Percentiles rank a stretch among this genome's conserved stretches.
Evolutionary conservation across 352 stramenopile species (phyloP).

Genomic region (Phytophthora aleatoria): DNA sequence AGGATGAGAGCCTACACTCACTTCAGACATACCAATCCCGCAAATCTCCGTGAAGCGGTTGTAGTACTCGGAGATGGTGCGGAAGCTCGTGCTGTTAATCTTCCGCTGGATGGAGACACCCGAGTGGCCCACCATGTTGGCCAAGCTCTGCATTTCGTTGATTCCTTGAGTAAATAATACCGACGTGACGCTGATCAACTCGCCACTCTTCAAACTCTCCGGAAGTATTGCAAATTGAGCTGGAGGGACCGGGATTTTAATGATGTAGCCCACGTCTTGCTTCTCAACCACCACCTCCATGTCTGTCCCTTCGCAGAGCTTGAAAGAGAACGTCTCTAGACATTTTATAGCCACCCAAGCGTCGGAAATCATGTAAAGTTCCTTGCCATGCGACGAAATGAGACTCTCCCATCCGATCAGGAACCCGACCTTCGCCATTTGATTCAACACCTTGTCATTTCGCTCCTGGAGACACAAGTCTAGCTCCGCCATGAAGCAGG

Average conservation of each 20-base stretch:
- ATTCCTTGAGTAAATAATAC: slow-evolving; percentile 92
- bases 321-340: slow-evolving; percentile 83
- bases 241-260: slow-evolving; percentile 54
- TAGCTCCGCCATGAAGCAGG: slow-evolving; percentile 79
- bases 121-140: slow-evolving; percentile 86
- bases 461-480: slow-evolving; percentile 73
- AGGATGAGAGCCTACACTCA: slow-evolving; percentile 60
- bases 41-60: slow-evolving; percentile 56
- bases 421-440: slow-evolving; percentile 79
- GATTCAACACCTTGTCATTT: slow-evolving; percentile 66
- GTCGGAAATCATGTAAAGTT: slow-evolving; percentile 95
- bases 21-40: slow-evolving; percentile 46
- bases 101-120: slow-evolving; percentile 84
- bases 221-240: slow-evolving; percentile 59
- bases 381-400: slow-evolving; percentile 94
- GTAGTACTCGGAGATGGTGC: slow-evolving; percentile 78
- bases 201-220: slow-evolving; percentile 48
- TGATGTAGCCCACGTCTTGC: slow-evolving; percentile 68
- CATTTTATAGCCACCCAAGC: slow-evolving; percentile 90
- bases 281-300: slow-evolving; percentile 69
- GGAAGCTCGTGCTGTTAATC: slow-evolving; percentile 83
- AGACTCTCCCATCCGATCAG: slow-evolving; percentile 95
- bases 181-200: slow-evolving; percentile 73
- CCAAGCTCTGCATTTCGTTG: slow-evolving; percentile 94
- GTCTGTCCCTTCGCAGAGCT: slow-evolving; percentile 56